These are phyloP conservation scores for Sporothrix luriei DNA, from an alignment of 2,329 filamentous ascomycete genomes.

Conservation along the genomic window DNA sequence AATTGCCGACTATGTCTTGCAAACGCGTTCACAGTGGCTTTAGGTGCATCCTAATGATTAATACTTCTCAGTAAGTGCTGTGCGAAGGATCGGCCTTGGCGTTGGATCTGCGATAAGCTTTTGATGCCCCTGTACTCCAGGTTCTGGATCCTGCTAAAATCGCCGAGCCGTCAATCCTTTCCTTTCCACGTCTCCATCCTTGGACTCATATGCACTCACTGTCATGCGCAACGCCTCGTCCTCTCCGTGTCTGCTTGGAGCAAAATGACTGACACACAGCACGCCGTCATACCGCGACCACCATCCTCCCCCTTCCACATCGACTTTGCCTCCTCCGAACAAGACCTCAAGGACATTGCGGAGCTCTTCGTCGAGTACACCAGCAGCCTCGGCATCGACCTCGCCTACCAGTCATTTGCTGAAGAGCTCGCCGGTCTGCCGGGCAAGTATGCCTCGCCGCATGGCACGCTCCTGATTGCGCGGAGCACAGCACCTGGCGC, in stretches of 20 bases:
- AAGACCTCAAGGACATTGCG: slow-evolving; percentile 31
- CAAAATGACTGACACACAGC: background rate
- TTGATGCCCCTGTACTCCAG: background rate
- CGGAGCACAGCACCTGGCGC: background rate
- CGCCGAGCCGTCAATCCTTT: background rate
- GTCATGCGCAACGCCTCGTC: background rate
- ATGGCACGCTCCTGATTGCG: slow-evolving; percentile 30
- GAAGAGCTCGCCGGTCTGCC: slow-evolving; percentile 33
- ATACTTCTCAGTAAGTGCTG: no score
- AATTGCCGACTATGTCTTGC: background rate
- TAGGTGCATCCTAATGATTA: no score
- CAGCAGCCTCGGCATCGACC: slow-evolving; percentile 34
- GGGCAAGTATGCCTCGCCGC: slow-evolving; percentile 31
- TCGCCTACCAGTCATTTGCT: slow-evolving; percentile 35
- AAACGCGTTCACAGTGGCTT: background rate
- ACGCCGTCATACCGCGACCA: background rate
- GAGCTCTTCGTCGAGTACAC: slow-evolving; percentile 34
- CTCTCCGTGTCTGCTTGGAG: no score
- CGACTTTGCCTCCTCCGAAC: slow-evolving; percentile 7
- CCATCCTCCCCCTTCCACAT: slow-evolving; percentile 25
- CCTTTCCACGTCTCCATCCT: background rate
- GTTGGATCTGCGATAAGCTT: background rate
- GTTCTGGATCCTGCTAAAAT: background rate
- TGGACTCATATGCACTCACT: background rate
- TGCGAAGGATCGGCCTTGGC: background rate